Conservation (phyloP, 2,329 filamentous ascomycete species). For the Escovopsis sp. region DNA sequence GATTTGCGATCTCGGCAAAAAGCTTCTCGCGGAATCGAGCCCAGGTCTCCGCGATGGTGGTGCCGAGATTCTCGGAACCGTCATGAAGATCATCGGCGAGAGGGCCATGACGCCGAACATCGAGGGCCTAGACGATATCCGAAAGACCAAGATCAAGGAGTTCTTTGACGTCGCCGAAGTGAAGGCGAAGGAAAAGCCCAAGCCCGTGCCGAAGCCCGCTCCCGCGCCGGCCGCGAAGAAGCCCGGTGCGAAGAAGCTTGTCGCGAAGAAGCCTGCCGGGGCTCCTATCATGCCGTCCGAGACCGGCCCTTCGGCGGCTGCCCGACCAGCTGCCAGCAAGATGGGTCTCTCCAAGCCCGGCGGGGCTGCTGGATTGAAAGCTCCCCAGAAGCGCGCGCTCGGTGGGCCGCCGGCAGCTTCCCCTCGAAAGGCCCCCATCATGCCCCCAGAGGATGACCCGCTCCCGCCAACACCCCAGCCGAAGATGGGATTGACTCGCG, state of each 20-base stretch:
- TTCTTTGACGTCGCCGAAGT: slow-evolving; percentile 52
- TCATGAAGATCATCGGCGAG: slow-evolving; percentile 99
- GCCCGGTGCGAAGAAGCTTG: slow-evolving; percentile 25
- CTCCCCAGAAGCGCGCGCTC: slow-evolving; percentile 40
- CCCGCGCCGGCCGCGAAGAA: slow-evolving; percentile 31
- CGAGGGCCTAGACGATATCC: slow-evolving; percentile 86
- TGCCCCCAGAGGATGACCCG: slow-evolving; percentile 41
- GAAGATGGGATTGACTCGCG: slow-evolving; percentile 54
- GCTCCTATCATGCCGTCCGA: slow-evolving; percentile 26
- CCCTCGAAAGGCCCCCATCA: slow-evolving; percentile 35
- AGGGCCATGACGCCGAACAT: slow-evolving; percentile 86
- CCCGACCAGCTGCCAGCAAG: slow-evolving; percentile 34
- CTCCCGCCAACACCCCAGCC: slow-evolving; percentile 42
- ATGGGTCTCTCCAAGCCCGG: slow-evolving; percentile 38
- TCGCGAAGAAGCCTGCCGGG: slow-evolving; percentile 29
- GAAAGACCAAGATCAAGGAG: slow-evolving; percentile 91
- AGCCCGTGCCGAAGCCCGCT: slow-evolving; percentile 49
- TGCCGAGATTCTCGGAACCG: slow-evolving; percentile 77
- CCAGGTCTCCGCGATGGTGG: slow-evolving; percentile 76
- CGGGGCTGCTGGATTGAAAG: slow-evolving; percentile 41
- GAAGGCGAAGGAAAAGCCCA: slow-evolving; percentile 54
- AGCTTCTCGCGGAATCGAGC: slow-evolving; percentile 76
- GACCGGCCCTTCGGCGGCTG: slow-evolving; percentile 41
- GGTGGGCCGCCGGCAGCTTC: slow-evolving; percentile 19
- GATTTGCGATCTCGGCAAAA: slow-evolving; percentile 80